Conservation (phyloP, 345 rosid genomes). For the Hibiscus mutabilis region DNA sequence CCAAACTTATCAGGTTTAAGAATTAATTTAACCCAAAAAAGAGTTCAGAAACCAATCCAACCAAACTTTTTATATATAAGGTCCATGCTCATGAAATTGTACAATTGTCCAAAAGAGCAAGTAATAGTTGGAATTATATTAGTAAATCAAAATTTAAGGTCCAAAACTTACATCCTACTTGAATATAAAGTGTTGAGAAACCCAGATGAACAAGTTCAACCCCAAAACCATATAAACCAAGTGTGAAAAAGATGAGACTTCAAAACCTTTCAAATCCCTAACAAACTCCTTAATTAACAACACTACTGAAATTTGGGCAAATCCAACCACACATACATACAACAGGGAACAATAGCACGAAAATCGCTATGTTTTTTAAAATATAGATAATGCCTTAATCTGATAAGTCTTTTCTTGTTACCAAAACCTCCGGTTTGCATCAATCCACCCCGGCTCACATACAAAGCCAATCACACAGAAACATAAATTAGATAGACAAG, state of each 20-base stretch:
- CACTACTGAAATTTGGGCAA: not conserved
- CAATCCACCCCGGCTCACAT: not conserved
- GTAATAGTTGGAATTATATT: too few relatives aligned
- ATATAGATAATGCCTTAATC: not conserved
- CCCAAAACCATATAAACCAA: not conserved
- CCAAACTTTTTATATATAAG: too few relatives aligned
- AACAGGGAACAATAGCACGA: not conserved
- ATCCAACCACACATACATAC: not conserved
- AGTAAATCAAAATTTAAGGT: too few relatives aligned
- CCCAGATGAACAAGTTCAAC: not conserved
- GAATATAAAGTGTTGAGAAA: too few relatives aligned
- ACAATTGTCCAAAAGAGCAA: too few relatives aligned
- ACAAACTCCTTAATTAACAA: not conserved
- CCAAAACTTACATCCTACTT: too few relatives aligned
- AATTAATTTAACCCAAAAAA: too few relatives aligned
- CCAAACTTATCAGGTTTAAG: too few relatives aligned
- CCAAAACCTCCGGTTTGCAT: not conserved
- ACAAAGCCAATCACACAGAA: not conserved
- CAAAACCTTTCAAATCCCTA: not conserved
- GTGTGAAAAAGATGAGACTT: not conserved
- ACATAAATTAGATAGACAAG: not conserved
- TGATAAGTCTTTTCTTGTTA: not conserved
- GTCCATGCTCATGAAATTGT: too few relatives aligned
- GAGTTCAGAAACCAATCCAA: too few relatives aligned
- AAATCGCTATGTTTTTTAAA: not conserved